These are phyloP conservation scores for Rhododendron henanense DNA, from an alignment of 148 eudicot species.

Conservation along the genomic window DNA sequence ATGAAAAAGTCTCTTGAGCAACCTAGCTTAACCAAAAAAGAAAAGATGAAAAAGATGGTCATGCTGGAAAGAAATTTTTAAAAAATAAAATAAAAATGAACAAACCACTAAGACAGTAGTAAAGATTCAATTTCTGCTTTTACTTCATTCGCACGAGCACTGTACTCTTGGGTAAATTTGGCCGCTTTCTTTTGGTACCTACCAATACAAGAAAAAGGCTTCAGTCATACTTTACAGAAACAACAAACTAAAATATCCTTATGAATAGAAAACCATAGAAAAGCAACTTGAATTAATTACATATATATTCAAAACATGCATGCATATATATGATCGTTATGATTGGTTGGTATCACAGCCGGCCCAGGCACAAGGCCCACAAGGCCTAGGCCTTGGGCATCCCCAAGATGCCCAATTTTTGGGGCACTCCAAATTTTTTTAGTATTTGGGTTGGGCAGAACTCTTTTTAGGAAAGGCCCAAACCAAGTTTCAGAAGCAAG, in stretches of 20 bases:
- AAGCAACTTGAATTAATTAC: not conserved
- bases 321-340: not conserved
- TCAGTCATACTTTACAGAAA: not conserved
- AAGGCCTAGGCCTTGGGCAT: too few species aligned
- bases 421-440: too few species aligned
- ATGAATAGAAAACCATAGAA: not conserved
- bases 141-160: conserved; percentile 49
- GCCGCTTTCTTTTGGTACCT: conserved; percentile 56
- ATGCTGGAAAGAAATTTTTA: not conserved
- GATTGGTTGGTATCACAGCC: not conserved
- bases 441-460: too few species aligned
- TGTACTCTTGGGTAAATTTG: conserved; percentile 41
- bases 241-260: not conserved
- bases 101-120: not conserved
- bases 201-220: conserved; percentile 4
- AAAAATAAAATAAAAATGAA: not conserved
- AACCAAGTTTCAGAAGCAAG: too few species aligned
- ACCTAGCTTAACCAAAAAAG: conserved; percentile 17
- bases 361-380: too few species aligned
- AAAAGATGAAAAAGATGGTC: not conserved
- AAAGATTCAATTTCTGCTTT: conserved; percentile 11
- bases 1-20: conserved; percentile 36
- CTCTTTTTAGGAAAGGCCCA: too few species aligned
- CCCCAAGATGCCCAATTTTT: too few species aligned
- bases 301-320: not conserved